Evolutionary conservation across 352 stramenopile species (phyloP).

Genomic region (Phytophthora macrochlamydospora): DNA sequence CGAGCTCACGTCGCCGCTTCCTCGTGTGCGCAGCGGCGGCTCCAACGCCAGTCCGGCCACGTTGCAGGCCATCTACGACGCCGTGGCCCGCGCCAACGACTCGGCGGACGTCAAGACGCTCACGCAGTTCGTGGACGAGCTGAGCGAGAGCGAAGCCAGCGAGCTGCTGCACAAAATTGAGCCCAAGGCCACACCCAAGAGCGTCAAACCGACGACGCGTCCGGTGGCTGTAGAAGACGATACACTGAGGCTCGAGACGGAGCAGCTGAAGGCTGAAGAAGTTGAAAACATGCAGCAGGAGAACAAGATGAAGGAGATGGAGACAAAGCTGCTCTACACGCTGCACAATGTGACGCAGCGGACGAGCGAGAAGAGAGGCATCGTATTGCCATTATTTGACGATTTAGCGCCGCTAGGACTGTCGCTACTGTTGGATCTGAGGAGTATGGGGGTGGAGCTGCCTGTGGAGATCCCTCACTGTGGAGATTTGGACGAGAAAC

Average conservation of each 20-base stretch:
- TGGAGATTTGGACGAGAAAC: slow-evolving; percentile 36
- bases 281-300: slow-evolving; percentile 18
- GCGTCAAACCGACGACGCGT: too few species aligned
- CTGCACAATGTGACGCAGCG: slow-evolving; percentile 24
- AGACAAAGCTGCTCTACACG: slow-evolving; percentile 33
- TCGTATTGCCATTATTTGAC: slow-evolving; percentile 51
- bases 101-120: slow-evolving; percentile 24
- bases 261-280: slow-evolving; percentile 27
- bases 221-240: slow-evolving; percentile 14
- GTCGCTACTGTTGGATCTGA: slow-evolving; percentile 45
- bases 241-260: slow-evolving; percentile 24
- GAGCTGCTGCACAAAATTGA: slow-evolving; percentile 28
- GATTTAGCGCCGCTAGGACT: slow-evolving; percentile 37
- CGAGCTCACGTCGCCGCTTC: slow-evolving; percentile 18
- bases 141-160: slow-evolving; percentile 28
- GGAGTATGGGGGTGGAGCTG: slow-evolving; percentile 32
- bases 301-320: slow-evolving; percentile 17
- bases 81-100: slow-evolving; percentile 24
- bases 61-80: slow-evolving; percentile 24
- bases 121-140: slow-evolving; percentile 25
- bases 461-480: slow-evolving; percentile 55
- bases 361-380: slow-evolving; percentile 25
- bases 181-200: slow-evolving; percentile 1
- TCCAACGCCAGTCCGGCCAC: slow-evolving; percentile 12
- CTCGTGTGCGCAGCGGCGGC: slow-evolving; percentile 4